These are phyloP conservation scores for Botrytis squamosa DNA, from an alignment of 2,329 filamentous ascomycete species.

Conservation along the genomic window DNA sequence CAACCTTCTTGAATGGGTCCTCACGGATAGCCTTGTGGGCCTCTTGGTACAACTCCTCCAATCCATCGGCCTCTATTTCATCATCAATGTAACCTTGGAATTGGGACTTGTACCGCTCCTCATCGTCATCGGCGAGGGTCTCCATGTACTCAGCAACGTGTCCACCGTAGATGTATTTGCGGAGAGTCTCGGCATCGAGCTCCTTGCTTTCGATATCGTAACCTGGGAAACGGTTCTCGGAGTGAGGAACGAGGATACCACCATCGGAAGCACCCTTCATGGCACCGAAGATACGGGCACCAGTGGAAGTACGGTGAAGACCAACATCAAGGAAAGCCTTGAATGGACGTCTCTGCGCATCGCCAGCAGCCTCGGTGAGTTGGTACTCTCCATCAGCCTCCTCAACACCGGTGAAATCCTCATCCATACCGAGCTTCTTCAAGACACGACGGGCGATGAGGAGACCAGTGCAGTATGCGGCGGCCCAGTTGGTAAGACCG, in stretches of 20 bases:
- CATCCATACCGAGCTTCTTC: slow-evolving; percentile 93
- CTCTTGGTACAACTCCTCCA: slow-evolving; percentile 95
- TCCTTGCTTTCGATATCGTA: slow-evolving; percentile 98
- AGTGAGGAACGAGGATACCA: slow-evolving; percentile 95
- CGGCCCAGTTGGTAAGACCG: slow-evolving; percentile 99
- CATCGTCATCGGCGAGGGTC: slow-evolving; percentile 97
- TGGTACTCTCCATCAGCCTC: slow-evolving; percentile 95
- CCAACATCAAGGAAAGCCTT: slow-evolving; percentile 99
- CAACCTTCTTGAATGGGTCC: slow-evolving; percentile 95
- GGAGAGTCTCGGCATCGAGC: slow-evolving; percentile 93
- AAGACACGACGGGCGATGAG: slow-evolving; percentile 95
- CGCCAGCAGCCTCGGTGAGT: slow-evolving; percentile 86
- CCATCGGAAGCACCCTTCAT: slow-evolving; percentile 99
- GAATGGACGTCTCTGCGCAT: slow-evolving; percentile 95
- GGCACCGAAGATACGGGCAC: slow-evolving; percentile 97
- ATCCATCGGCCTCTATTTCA: slow-evolving; percentile 90
- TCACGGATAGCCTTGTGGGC: slow-evolving; percentile 96
- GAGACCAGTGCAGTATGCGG: slow-evolving; percentile 94
- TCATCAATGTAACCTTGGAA: slow-evolving; percentile 98
- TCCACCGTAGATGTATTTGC: slow-evolving; percentile 98
- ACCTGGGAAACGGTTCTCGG: slow-evolving; percentile 98
- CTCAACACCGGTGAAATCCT: slow-evolving; percentile 92
- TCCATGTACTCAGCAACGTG: slow-evolving; percentile 99
- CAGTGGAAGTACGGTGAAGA: slow-evolving; percentile 94
- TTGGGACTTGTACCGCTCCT: slow-evolving; percentile 99